Conservation (phyloP, 306 rosid genomes). For the Lathyrus oleraceus region DNA sequence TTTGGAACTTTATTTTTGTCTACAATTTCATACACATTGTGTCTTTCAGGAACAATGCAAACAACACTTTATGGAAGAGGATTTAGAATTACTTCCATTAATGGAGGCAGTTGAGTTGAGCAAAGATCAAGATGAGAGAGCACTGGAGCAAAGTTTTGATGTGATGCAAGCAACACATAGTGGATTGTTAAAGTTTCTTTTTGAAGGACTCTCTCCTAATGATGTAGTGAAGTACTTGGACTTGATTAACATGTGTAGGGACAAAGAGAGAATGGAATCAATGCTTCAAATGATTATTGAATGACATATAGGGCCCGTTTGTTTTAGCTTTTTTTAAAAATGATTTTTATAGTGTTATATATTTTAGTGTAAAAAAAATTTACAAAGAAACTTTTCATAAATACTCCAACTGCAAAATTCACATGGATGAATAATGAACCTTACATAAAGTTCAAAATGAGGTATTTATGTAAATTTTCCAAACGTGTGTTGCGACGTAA, state of each 20-base stretch:
- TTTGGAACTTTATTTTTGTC: neutral
- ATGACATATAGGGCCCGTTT: too few relatives aligned
- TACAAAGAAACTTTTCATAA: constrained; percentile 15
- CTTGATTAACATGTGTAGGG: constrained; percentile 48
- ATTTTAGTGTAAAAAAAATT: too few relatives aligned
- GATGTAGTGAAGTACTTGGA: constrained; percentile 78
- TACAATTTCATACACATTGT: neutral
- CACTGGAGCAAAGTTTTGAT: constrained; percentile 57
- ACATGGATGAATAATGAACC: too few relatives aligned
- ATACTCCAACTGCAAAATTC: too few relatives aligned
- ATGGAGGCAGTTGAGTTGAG: constrained; percentile 76
- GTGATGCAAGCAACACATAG: constrained; percentile 78
- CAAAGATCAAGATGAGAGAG: constrained; percentile 49
- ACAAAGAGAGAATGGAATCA: constrained; percentile 44
- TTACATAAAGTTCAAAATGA: too few relatives aligned
- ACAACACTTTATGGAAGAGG: constrained; percentile 75
- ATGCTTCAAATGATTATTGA: constrained; percentile 35
- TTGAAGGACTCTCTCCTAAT: constrained; percentile 62
- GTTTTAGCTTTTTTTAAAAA: too few relatives aligned
- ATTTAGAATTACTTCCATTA: constrained; percentile 55
- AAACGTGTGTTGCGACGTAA: too few relatives aligned
- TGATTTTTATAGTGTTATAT: too few relatives aligned
- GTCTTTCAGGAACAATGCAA: constrained; percentile 56
- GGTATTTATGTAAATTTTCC: too few relatives aligned
- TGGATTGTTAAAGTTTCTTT: constrained; percentile 58